Conservation (phyloP, 352 stramenopile genomes). For the Pythium monospermum region DNA sequence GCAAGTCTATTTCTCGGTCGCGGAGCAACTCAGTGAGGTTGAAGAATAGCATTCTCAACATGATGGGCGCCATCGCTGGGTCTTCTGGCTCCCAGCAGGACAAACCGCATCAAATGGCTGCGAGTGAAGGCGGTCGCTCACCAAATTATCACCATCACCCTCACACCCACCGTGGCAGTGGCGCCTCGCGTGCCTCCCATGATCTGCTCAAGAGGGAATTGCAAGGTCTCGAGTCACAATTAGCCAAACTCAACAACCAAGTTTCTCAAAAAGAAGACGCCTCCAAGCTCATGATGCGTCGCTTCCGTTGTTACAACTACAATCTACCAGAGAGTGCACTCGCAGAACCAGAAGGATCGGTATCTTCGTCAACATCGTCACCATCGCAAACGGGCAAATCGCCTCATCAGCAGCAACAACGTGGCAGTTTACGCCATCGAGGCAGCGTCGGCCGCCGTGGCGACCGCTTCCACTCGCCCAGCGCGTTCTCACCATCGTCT, state of each 20-base stretch:
- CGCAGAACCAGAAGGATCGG: constrained; percentile 53
- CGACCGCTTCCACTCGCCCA: constrained; percentile 27
- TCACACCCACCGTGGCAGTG: constrained; percentile 4
- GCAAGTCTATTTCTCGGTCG: constrained; percentile 55
- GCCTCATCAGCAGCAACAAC: constrained; percentile 10
- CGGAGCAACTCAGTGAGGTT: constrained; percentile 60
- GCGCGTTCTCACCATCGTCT: constrained; percentile 29
- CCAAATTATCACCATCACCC: constrained; percentile 13
- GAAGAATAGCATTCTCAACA: constrained; percentile 53
- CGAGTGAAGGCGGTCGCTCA: constrained; percentile 1
- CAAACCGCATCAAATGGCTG: constrained; percentile 10
- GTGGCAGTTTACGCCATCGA: constrained; percentile 8
- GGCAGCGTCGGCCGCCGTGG: constrained; percentile 7
- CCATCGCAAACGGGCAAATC: constrained; percentile 23
- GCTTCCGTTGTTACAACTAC: constrained; percentile 81
- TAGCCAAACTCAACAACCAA: constrained; percentile 60
- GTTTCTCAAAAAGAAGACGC: constrained; percentile 56
- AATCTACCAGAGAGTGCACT: constrained; percentile 58
- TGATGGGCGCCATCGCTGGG: constrained; percentile 57
- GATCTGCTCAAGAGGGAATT: constrained; percentile 56
- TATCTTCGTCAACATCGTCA: constrained; percentile 36
- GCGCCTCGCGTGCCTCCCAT: no score
- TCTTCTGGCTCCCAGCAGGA: constrained; percentile 34
- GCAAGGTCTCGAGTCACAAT: constrained; percentile 50
- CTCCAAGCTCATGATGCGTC: constrained; percentile 49